phyloP scores from a whole-genome alignment of 1,139 yeast genomes.

The Taiozyma sp. region DNA sequence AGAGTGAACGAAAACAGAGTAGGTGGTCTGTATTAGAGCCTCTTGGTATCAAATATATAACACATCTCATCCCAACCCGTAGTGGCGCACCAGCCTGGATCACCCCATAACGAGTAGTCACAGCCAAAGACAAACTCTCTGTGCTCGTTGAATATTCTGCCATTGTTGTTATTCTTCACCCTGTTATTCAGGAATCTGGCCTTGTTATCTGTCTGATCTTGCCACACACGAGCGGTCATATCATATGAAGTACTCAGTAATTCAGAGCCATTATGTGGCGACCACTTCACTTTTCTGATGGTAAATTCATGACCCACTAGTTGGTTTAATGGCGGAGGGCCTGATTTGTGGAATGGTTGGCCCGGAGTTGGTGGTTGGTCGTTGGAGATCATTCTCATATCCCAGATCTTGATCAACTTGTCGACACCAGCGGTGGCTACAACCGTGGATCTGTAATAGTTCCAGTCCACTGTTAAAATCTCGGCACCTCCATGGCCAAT shows the following conservation, averaged over 20 bases:
- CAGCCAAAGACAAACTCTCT: slow-evolving; percentile 92
- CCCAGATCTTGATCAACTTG: slow-evolving; percentile 82
- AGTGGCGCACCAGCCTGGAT: slow-evolving; percentile 92
- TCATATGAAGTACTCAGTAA: slow-evolving; percentile 82
- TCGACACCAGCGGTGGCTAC: slow-evolving; percentile 92
- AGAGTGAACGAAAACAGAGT: slow-evolving; percentile 68
- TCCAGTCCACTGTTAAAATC: slow-evolving; percentile 80
- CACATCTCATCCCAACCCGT: slow-evolving; percentile 98
- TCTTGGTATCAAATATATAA: slow-evolving; percentile 76
- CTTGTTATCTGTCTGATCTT: slow-evolving; percentile 45
- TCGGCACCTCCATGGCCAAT: slow-evolving; percentile 81
- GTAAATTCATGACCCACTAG: slow-evolving; percentile 89
- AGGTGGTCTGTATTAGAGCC: slow-evolving; percentile 36
- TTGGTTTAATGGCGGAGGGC: slow-evolving; percentile 73
- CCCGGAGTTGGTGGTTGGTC: slow-evolving; percentile 33
- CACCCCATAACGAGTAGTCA: slow-evolving; percentile 96
- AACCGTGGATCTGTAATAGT: slow-evolving; percentile 75
- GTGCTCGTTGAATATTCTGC: slow-evolving; percentile 63
- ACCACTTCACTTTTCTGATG: slow-evolving; percentile 77
- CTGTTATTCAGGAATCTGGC: slow-evolving; percentile 38
- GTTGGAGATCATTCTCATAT: slow-evolving; percentile 59
- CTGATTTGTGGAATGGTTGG: slow-evolving; percentile 37
- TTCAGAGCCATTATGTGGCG: slow-evolving; percentile 77
- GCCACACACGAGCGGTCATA: slow-evolving; percentile 89
- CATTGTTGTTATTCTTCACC: slow-evolving; percentile 41